These are phyloP conservation scores for Saccharum spontaneum DNA, from an alignment of 176 grass and related monocot species.

Conservation along the genomic window DNA sequence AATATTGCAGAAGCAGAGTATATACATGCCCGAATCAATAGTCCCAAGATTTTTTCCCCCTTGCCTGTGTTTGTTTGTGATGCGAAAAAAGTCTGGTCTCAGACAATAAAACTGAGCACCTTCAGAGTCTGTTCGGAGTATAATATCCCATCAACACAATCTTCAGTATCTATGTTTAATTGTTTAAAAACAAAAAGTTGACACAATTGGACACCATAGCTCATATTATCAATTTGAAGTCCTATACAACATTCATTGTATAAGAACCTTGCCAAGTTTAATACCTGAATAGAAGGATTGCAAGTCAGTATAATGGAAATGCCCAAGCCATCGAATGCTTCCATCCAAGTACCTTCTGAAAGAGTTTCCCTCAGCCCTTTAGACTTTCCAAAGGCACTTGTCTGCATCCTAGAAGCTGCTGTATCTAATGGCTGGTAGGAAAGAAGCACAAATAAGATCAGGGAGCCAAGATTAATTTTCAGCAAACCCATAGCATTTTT, in stretches of 20 bases:
- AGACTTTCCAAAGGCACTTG: conserved; percentile 92
- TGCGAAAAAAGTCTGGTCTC: not conserved
- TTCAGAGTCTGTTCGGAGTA: not conserved
- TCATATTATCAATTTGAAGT: conserved; percentile 7
- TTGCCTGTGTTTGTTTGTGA: not conserved
- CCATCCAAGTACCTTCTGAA: conserved; percentile 69
- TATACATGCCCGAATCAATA: not conserved
- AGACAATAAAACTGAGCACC: not conserved
- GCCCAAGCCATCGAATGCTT: conserved; percentile 89
- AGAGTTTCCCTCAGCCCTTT: conserved; percentile 86
- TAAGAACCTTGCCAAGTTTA: conserved; percentile 1
- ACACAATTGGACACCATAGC: not conserved
- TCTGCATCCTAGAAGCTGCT: conserved; percentile 97
- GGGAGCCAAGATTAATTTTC: not conserved
- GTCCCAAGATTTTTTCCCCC: not conserved
- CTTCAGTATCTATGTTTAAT: not conserved
- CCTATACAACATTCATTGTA: not conserved
- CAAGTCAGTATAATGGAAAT: conserved; percentile 93
- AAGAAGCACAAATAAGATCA: conserved; percentile 30
- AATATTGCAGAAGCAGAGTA: not conserved
- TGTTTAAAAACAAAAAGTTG: not conserved
- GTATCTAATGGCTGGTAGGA: conserved; percentile 82
- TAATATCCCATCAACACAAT: not conserved
- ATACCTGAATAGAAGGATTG: conserved; percentile 99
- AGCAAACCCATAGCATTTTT: not conserved